phyloP scores from a whole-genome alignment of 306 rosid species.

The Lathyrus oleraceus region DNA sequence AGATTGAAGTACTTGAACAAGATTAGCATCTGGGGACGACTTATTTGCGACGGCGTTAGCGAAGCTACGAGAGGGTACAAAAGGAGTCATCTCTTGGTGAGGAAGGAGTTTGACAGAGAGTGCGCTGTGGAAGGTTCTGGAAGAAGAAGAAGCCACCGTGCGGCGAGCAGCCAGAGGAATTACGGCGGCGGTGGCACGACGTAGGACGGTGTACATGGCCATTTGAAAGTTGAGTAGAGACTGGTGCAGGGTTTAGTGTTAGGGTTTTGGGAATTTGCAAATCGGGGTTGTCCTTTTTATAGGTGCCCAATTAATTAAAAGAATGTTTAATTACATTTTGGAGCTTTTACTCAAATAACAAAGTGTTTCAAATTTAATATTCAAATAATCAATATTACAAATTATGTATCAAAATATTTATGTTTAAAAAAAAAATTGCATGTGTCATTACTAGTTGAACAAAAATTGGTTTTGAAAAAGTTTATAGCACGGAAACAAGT shows the following conservation, averaged over 20 bases:
- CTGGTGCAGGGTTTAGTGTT: conserved; percentile 25
- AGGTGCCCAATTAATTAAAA: background rate
- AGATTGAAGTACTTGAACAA: conserved; percentile 49
- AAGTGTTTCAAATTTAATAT: no score
- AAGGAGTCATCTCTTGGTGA: conserved; percentile 29
- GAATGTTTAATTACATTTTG: background rate
- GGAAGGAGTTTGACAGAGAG: conserved; percentile 31
- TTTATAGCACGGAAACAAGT: no score
- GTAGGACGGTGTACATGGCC: conserved; percentile 63
- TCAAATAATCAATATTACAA: no score
- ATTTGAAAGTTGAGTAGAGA: conserved; percentile 31
- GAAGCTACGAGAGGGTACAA: conserved; percentile 47
- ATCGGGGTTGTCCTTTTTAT: background rate
- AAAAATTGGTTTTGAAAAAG: no score
- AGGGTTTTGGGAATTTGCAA: conserved; percentile 30
- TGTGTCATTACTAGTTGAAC: no score
- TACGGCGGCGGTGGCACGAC: conserved; percentile 56
- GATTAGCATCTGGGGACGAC: conserved; percentile 36
- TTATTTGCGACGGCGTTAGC: conserved; percentile 42
- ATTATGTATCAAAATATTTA: no score
- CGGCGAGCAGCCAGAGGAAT: conserved; percentile 53
- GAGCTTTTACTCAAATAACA: no score
- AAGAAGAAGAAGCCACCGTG: conserved; percentile 40
- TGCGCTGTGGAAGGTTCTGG: conserved; percentile 53
- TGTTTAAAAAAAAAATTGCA: no score